Percentiles rank a stretch among this genome's conserved stretches.
These are phyloP conservation scores for Kwoniella botswanensis DNA, from an alignment of 768 basidiomycete species.

Conservation along the genomic window DNA sequence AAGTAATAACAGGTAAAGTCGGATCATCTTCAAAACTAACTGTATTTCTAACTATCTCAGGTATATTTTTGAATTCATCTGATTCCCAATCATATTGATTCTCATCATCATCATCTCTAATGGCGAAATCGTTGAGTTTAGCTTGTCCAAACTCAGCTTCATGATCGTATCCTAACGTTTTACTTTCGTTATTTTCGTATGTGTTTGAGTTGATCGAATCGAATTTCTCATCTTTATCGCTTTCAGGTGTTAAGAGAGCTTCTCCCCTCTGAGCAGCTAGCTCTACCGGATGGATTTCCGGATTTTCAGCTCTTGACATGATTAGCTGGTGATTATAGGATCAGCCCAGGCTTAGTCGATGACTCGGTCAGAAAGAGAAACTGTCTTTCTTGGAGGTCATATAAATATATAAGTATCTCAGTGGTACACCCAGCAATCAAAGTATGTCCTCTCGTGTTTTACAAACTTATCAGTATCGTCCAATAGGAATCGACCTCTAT, in stretches of 20 bases:
- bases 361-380: too few species aligned
- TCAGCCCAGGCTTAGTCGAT: too few species aligned
- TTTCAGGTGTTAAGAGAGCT: not conserved
- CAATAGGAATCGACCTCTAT: not conserved
- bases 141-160: not conserved
- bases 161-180: not conserved
- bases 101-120: not conserved
- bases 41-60: conserved; percentile 16
- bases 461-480: not conserved
- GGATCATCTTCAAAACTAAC: conserved; percentile 27
- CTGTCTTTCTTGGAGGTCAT: not conserved
- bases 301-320: not conserved
- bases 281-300: not conserved
- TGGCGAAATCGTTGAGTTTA: not conserved
- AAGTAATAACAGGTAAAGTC: conserved; percentile 17
- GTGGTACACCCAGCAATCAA: not conserved
- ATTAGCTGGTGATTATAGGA: not conserved
- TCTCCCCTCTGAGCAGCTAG: not conserved
- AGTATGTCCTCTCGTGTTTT: not conserved
- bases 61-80: conserved; percentile 21
- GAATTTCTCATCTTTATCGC: conserved; percentile 1
- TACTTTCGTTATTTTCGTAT: not conserved
- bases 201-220: not conserved
- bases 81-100: conserved; percentile 23
- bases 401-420: not conserved